Evolutionary conservation across 441 rosid genomes (phyloP).

Genomic region (Kokia cookei): DNA sequence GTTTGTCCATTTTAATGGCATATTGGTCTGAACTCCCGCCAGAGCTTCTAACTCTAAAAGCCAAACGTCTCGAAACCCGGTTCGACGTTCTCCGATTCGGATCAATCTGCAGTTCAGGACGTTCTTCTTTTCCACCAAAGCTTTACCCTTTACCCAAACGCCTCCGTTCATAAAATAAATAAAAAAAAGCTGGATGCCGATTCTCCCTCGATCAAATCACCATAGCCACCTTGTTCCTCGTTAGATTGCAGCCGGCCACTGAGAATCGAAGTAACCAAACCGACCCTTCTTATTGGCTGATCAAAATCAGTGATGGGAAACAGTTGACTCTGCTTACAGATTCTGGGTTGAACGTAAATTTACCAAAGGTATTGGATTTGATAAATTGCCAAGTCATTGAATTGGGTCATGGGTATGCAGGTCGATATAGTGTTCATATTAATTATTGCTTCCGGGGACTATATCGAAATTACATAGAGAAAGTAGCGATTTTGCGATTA

Average conservation of each 20-base stretch:
- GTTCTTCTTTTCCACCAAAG: conserved; percentile 16
- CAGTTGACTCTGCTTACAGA: not conserved
- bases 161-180: conserved; percentile 4
- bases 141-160: not conserved
- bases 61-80: conserved; percentile 16
- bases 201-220: conserved; percentile 14
- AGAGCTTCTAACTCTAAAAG: conserved; percentile 23
- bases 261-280: not conserved
- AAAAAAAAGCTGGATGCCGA: not conserved
- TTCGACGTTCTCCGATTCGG: conserved; percentile 29
- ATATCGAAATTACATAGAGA: not conserved
- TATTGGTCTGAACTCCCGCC: conserved; percentile 30
- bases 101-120: conserved; percentile 36
- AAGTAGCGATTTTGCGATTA: not conserved
- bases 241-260: not conserved
- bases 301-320: not conserved
- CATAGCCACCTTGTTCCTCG: conserved; percentile 15
- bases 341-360: not conserved
- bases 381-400: not conserved
- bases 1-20: conserved; percentile 8
- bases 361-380: not conserved
- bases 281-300: not conserved
- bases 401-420: not conserved
- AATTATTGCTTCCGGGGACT: not conserved
- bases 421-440: not conserved